Evolutionary conservation across 345 rosid genomes (phyloP), one percentile per base, ranked within the genome.

Genomic region (Gynandropsis gynandra): DNA sequence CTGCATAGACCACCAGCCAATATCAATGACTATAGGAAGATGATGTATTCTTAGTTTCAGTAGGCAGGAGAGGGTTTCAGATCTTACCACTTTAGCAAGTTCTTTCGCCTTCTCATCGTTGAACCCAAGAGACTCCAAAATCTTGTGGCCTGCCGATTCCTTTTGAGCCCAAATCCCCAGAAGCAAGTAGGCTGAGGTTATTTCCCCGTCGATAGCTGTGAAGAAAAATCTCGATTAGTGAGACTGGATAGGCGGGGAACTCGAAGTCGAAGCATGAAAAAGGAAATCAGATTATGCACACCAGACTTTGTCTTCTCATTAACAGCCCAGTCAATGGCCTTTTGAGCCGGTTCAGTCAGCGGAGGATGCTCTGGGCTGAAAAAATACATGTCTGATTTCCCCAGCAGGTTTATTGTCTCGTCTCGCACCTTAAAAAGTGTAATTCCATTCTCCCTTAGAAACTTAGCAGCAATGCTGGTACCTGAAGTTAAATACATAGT

Each of bases 241-340:
- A 61, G n/a, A 42, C 29, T 16, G 54, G 17, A 48, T 18, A 20
- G 27, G 50, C 11, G 13, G 16, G 47, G 36, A 19, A 9, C 0
- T 5, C 11, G 8, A 15, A 40, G 52, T 15, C 10, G 21, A n/a
- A 47, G 6, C 34, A 21, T 11, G 0, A 14, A 47, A n/a, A 8
- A 15, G 20, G 21, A 36, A 7, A n/a, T 10, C n/a, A 8, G 45
- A 33, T 19, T 41, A 53, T 47, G 37, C 70, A 40, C 42, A 90
- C 98, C 96, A 77, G 98, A 82, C 73, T 84, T 90, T 13, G 73
- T 63, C 66, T 84, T 90, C 72, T 80, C 87, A 33, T 87, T 79
- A n/a, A 82, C 41, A 59, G 95, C 96, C 96, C 87, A 80, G 54
- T 78, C 89, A 67, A 90, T 81, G 56, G 74, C 95, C 56, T 72